Conservation (phyloP, 352 stramenopile genomes). For the Hyaloperonospora arabidopsidis region DNA sequence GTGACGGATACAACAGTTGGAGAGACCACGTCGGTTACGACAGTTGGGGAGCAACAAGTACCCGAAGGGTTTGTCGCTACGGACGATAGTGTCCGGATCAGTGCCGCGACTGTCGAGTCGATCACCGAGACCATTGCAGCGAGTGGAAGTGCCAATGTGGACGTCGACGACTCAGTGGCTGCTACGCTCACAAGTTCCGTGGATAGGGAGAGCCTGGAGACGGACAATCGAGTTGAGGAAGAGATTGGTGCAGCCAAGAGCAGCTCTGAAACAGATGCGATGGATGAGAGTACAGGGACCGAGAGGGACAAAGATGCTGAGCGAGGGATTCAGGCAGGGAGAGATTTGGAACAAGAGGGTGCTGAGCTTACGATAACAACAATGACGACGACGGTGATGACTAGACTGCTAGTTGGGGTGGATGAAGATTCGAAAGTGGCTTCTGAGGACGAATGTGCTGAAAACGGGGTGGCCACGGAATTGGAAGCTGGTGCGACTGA, state of each 20-base stretch:
- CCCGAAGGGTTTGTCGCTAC: too few relatives aligned
- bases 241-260: constrained; percentile 13
- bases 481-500: neutral
- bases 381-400: too few relatives aligned
- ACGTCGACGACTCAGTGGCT: constrained; percentile 18
- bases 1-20: too few relatives aligned
- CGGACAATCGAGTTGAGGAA: constrained; percentile 19
- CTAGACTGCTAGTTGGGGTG: too few relatives aligned
- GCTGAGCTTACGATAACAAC: too few relatives aligned
- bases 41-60: too few relatives aligned
- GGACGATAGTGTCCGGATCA: neutral
- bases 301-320: neutral
- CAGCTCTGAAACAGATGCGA: constrained; percentile 11
- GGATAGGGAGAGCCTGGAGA: constrained; percentile 19
- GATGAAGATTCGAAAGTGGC: too few relatives aligned
- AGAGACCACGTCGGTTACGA: too few relatives aligned
- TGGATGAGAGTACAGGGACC: neutral
- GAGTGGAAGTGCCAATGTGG: neutral
- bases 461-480: neutral
- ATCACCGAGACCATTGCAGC: constrained; percentile 6
- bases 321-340: neutral
- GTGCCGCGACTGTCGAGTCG: constrained; percentile 5
- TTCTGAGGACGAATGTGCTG: too few relatives aligned
- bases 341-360: too few relatives aligned
- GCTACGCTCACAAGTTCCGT: constrained; percentile 22